Base-by-base conservation (phyloP, 148 eudicot species). In the Limonium bicolor region DNA sequence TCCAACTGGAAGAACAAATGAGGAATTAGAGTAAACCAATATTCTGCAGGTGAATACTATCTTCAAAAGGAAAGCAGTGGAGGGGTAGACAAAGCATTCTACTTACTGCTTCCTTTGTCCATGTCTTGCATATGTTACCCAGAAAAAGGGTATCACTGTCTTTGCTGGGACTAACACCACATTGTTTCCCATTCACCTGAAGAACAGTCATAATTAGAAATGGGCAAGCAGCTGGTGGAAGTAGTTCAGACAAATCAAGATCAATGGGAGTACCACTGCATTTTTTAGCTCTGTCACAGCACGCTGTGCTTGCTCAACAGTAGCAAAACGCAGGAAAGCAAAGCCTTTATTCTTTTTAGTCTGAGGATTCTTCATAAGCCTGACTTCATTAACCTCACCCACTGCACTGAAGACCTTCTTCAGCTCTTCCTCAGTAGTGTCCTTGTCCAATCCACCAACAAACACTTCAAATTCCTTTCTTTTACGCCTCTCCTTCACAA, bases 31-130 rank as follows among this genome's bases (percentile, higher is more conserved):
- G 61, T 63, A 59, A 41, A 36, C 27, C 38, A 58, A n/a, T 61
- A 70, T 62, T 66, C 63, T 36, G 29, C 32, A n/a, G n/a, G n/a
- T n/a, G n/a, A n/a, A n/a, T n/a, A n/a, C n/a, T n/a, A n/a, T n/a
- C n/a, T n/a, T n/a, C n/a, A 54, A 41, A 48, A 44, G 43, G 39
- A 54, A 39, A 40, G 62, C 61, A 46, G 50, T 8, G 20, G 42
- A 53, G 41, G 52, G 48, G 58, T 46, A 54, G 62, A 46, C 58
- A 30, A 53, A 60, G 41, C 44, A 37, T 37, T 65, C 67, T 56
- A 80, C 95, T 90, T 90, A 90, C 99, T 62, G 84, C 76, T 71
- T 84, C 99, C 67, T 64, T 75, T 42, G 93, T 90, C 99, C 99
- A 90, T 63, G 93, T 70, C 73, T 66, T 90, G 95, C 87, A 90